Conservation (phyloP, 805 yeast species). For the Kodamaea fukazawae region DNA sequence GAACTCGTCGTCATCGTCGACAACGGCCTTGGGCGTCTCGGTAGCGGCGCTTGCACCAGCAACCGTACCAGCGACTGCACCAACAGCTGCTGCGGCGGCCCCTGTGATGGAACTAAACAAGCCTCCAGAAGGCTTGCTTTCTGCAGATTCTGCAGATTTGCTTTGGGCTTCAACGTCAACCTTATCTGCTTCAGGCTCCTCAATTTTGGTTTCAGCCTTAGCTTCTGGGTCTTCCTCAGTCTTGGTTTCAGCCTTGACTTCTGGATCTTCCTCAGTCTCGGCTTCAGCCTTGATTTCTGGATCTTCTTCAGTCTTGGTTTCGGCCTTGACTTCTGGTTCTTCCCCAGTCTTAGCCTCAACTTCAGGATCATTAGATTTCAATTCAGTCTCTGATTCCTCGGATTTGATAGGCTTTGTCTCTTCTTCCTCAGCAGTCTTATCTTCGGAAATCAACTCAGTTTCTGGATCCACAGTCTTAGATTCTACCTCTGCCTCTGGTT, state of each 20-base stretch:
- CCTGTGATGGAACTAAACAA: conserved; percentile 3
- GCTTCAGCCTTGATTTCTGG: conserved; percentile 4
- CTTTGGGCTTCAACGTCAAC: no score
- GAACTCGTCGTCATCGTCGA: conserved; percentile 24
- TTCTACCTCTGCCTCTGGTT: conserved; percentile 13
- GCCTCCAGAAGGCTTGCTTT: conserved; percentile 9
- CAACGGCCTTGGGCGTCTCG: conserved; percentile 5
- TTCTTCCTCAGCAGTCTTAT: not conserved
- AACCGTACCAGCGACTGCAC: conserved; percentile 6
- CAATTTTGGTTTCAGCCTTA: conserved; percentile 14
- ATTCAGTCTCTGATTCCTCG: not conserved
- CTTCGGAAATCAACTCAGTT: no score
- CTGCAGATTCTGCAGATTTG: conserved; percentile 8
- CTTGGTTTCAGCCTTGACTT: not conserved
- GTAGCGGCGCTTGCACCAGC: conserved; percentile 5
- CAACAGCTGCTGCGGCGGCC: conserved; percentile 7
- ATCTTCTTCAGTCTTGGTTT: conserved; percentile 4
- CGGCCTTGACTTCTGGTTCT: conserved; percentile 5
- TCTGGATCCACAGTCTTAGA: conserved; percentile 8
- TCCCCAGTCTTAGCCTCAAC: conserved; percentile 1
- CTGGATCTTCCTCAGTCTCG: conserved; percentile 7
- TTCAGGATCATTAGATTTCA: no score
- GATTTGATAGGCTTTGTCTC: conserved; percentile 10
- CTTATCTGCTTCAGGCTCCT: no score
- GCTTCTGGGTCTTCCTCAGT: conserved; percentile 7